These are phyloP conservation scores for Rhododendron kiyosumense DNA, from an alignment of 148 eudicot species.

Conservation along the genomic window DNA sequence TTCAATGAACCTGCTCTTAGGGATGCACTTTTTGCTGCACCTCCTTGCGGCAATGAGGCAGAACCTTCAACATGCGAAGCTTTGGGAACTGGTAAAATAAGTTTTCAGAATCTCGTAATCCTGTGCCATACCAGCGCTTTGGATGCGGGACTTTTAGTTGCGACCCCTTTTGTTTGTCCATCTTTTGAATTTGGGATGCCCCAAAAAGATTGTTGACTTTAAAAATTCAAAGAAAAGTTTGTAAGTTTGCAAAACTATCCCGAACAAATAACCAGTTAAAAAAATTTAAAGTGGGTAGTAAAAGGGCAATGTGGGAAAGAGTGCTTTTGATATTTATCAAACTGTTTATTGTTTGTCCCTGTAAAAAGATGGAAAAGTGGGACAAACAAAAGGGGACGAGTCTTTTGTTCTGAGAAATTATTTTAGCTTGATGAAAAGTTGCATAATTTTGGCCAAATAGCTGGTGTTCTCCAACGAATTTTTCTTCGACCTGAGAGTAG, in stretches of 20 bases:
- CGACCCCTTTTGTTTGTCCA: not conserved
- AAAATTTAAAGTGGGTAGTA: not conserved
- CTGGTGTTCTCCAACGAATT: not conserved
- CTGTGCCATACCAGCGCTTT: constrained; percentile 25
- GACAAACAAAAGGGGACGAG: not conserved
- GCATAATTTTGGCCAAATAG: not conserved
- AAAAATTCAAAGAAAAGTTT: not conserved
- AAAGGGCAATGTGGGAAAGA: not conserved
- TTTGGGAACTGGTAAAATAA: constrained; percentile 22
- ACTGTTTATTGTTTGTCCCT: not conserved
- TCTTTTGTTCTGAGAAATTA: not conserved
- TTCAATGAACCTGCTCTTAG: constrained; percentile 68
- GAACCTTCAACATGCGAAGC: constrained; percentile 25
- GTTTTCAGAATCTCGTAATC: constrained; percentile 10
- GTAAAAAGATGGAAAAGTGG: not conserved
- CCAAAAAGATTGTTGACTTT: not conserved
- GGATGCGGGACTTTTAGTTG: constrained; percentile 24
- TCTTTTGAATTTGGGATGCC: not conserved
- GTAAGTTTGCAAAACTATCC: not conserved
- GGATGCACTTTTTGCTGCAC: constrained; percentile 53
- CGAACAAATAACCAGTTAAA: not conserved
- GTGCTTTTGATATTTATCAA: not conserved
- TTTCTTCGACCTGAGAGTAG: not conserved
- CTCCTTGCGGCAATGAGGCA: constrained; percentile 29
- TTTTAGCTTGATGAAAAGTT: constrained; percentile 6